Evolutionary conservation across 2,329 filamentous ascomycete genomes (phyloP), one percentile per base, ranked within the genome.

Genomic region (Myriosclerotinia scirpicola): DNA sequence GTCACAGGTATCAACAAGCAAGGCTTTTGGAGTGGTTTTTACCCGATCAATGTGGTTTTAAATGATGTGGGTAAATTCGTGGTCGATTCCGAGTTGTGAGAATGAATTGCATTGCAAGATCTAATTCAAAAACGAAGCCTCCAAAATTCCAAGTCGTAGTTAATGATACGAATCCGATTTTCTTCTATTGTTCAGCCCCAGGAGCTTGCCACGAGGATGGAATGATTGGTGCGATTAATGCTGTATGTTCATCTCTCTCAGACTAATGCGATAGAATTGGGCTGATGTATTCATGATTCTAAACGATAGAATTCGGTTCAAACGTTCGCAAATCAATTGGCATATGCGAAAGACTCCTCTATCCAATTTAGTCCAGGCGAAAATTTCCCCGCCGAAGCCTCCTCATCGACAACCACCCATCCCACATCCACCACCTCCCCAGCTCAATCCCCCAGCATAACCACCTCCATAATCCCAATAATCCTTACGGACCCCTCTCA

Each of bases 211-310:
- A 81, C 7, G 36, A 69, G 2, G 83, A 88, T 61, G 82, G 84
- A 40, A 94, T 93, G 90, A 84, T 94, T n/a, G 90, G 90, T 3
- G 89, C 85, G 0, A 88, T 94, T 71, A 94, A 93, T 73, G 84
- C 88, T 11, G 85, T 87, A 79, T 67, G 80, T 65, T 26, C n/a
- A 40, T 50, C 30, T 12, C 14, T 48, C 15, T 17, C 5, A 14
- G 30, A 9, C 15, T 48, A 17, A 9, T 63, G 67, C 67, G 26
- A 30, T 30, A 48, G 30, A 11, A 54, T 40, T 60, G 2, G 2
- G 54, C 6, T 2, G 20, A 17, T 6, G 15, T 59, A 12, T 54
- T 56, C 40, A 42, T 17, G 15, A 36, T 55, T 52, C 11, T 30
- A 11, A n/a, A 22, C 22, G 5, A 53, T 42, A 73, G 70, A 73